phyloP scores from a whole-genome alignment of 2,329 filamentous ascomycete genomes.

The Cladosporium sp. region DNA sequence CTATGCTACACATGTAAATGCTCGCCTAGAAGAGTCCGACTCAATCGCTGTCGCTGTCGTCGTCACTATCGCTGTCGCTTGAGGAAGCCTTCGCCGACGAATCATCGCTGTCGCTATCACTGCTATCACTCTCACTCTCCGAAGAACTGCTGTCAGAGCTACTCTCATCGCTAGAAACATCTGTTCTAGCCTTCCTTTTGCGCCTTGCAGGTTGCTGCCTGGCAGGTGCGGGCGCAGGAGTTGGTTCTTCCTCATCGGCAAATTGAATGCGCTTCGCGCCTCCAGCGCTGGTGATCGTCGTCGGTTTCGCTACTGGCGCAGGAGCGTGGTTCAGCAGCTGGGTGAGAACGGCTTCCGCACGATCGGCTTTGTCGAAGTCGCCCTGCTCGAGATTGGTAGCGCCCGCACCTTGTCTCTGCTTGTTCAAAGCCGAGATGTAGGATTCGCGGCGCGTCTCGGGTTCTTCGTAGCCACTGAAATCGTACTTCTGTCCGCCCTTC shows the following conservation, averaged over 20 bases:
- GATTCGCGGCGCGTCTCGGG: constrained; percentile 32
- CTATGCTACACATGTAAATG: too few species aligned
- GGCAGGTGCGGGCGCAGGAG: not conserved
- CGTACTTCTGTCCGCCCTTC: constrained; percentile 44
- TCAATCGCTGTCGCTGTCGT: not conserved
- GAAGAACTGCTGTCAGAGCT: constrained; percentile 15
- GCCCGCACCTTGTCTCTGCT: constrained; percentile 25
- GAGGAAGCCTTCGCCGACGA: not conserved
- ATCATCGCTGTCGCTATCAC: constrained; percentile 13
- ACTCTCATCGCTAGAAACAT: constrained; percentile 26
- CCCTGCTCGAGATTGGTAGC: constrained; percentile 24
- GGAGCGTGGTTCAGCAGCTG: constrained; percentile 18
- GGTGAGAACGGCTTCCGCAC: constrained; percentile 22
- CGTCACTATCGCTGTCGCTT: not conserved
- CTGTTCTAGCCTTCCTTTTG: constrained; percentile 31
- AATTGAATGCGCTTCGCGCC: constrained; percentile 6
- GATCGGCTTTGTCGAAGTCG: constrained; percentile 28
- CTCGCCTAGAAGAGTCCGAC: too few species aligned
- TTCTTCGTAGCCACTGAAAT: constrained; percentile 40
- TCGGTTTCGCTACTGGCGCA: not conserved
- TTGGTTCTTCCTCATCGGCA: constrained; percentile 4
- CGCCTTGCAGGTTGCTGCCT: constrained; percentile 8
- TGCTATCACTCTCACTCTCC: constrained; percentile 15
- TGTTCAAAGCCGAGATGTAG: constrained; percentile 33
- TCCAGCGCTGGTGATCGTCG: not conserved